A percentile compares a stretch with the other conserved stretches of the same genome.
phyloP scores from a whole-genome alignment of 148 eudicot species.

The Heliamphora exappendiculata region DNA sequence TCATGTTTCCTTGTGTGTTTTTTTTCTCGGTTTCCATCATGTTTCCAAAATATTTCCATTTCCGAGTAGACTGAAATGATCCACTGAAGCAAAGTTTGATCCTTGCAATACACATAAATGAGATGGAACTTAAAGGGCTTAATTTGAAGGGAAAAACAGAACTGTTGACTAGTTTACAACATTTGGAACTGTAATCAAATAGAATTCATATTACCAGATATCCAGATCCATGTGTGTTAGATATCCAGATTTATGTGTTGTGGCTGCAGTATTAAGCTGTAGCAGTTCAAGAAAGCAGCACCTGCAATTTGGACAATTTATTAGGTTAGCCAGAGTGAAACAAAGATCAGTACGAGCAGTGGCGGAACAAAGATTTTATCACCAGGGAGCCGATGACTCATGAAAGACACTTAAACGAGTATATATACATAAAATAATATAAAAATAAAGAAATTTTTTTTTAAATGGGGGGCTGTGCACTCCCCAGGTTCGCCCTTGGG shows the following conservation, averaged over 20 bases:
- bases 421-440: no score
- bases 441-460: background rate
- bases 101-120: no score
- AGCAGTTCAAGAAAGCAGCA: background rate
- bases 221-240: background rate
- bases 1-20: no score
- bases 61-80: no score
- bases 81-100: no score
- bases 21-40: no score
- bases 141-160: background rate
- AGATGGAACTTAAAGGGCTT: background rate
- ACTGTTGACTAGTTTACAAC: background rate
- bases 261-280: background rate
- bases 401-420: no score
- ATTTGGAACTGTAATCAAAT: background rate
- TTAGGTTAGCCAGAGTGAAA: background rate
- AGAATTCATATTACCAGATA: background rate
- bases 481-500: background rate
- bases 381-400: no score
- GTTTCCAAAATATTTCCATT: no score
- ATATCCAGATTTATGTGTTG: background rate
- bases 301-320: background rate
- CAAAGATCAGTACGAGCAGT: background rate
- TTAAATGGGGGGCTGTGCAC: no score
- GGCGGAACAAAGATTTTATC: background rate